Base-by-base conservation (phyloP, 2,329 filamentous ascomycete genomes). In the Aspergillus versicolor region DNA sequence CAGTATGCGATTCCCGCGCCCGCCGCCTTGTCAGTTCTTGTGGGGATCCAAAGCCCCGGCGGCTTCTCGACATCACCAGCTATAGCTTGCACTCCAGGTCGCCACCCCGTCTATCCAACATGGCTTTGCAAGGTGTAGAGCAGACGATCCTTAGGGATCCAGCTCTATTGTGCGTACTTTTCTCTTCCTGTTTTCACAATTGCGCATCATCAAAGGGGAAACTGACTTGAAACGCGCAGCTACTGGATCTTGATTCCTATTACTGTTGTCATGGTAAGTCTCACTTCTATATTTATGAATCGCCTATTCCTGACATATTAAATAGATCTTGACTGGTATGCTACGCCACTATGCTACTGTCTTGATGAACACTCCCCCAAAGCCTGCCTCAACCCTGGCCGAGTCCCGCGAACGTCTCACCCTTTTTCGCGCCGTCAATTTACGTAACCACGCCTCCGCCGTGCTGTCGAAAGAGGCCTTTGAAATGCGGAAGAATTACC, bases 171-270 rank as follows among this genome's bases (percentile, higher is more conserved):
- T 97, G 81, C 73, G 90, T 63, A 53, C 76, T 52, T 45, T 46
- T 37, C n/a, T 38, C 17, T 6, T 38, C n/a, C 6, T 4, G 17
- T 22, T 30, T 3, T 21, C 24, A 6, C 8, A 15, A 24, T 40
- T 15, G 34, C 34, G 34, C 34, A 37, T 7, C 12, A 13, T 11
- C 11, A 11, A 21, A 44, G 2, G 11, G 38, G 11, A 30, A 30
- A 42, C 27, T 48, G 41, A 52, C 30, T 38, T 48, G 38, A 46
- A 38, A 57, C 49, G 13, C 49, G 64, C 64, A 99, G 94, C 80
- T 97, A 97, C 83, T 99, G 94, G 94, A 99, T 99, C 77, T 83
- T 99, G 59, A 88, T 97, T 62, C 94, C 94, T 61, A 99, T 99
- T 75, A 96, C 93, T 46, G 83, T 96, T 68, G 94, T 99, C 72